A percentile compares a stretch with the other conserved stretches of the same genome.
Evolutionary conservation across 73 alveolate species (phyloP).

Genomic region (Uronychia binucleata): DNA sequence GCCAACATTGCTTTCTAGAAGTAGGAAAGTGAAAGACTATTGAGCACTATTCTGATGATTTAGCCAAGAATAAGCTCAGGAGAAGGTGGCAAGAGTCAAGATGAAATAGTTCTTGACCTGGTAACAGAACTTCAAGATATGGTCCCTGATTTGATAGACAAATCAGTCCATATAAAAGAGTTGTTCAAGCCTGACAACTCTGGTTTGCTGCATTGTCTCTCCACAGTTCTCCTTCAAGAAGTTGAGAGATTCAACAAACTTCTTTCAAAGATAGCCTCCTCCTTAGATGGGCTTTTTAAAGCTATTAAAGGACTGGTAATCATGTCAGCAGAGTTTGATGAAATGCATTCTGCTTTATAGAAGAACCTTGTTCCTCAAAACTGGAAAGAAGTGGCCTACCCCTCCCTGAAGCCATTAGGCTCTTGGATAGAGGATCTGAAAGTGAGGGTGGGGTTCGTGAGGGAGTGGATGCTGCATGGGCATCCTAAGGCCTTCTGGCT

Average conservation of each 20-base stretch:
- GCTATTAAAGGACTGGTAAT: conserved; percentile 97
- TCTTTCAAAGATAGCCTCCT: conserved; percentile 79
- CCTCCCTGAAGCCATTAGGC: conserved; percentile 94
- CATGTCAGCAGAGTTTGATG: conserved; percentile 98
- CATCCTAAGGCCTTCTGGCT: conserved; percentile 98
- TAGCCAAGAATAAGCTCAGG: conserved; percentile 73
- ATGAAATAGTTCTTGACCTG: conserved; percentile 55
- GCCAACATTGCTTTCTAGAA: conserved; percentile 88
- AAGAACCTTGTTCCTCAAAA: conserved; percentile 95
- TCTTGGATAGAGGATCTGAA: conserved; percentile 98
- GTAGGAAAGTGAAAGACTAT: conserved; percentile 66
- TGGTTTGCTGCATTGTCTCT: conserved; percentile 84
- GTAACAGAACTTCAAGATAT: conserved; percentile 47
- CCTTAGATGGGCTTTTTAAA: conserved; percentile 87
- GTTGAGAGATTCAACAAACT: conserved; percentile 92
- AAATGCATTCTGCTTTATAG: conserved; percentile 89
- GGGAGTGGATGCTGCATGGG: conserved; percentile 95
- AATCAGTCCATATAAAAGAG: conserved; percentile 52
- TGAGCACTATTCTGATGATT: conserved; percentile 72
- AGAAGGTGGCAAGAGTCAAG: conserved; percentile 38
- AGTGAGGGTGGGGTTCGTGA: conserved; percentile 94
- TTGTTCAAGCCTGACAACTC: conserved; percentile 26
- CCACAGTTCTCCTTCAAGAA: conserved; percentile 92
- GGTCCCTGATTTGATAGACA: conserved; percentile 50
- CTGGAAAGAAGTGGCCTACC: conserved; percentile 96